Conservation (phyloP, 768 basidiomycete species). For the Sarcodon sp. region DNA sequence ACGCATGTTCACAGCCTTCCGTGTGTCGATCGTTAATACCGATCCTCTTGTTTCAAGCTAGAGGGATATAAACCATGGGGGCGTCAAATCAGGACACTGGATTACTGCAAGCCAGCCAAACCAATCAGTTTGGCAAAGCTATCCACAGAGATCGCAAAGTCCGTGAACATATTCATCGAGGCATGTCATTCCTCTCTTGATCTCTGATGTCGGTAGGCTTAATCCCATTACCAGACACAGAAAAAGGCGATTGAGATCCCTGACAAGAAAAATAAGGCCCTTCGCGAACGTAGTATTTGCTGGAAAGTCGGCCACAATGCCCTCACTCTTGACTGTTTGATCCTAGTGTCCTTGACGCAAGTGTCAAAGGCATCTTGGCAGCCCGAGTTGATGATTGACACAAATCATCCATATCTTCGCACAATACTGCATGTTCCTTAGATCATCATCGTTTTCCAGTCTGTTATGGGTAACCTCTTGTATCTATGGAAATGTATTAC, state of each 20-base stretch:
- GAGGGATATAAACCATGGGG: slow-evolving; percentile 71
- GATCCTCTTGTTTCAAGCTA: slow-evolving; percentile 38
- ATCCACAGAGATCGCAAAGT: slow-evolving; percentile 71
- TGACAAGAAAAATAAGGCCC: too few species aligned
- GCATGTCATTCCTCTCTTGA: slow-evolving; percentile 20
- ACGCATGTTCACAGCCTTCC: slow-evolving; percentile 10
- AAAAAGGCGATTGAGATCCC: neutral
- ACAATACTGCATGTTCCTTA: too few species aligned
- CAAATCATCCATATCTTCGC: too few species aligned
- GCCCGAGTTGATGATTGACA: neutral
- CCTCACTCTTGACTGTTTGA: neutral
- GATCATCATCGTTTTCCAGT: too few species aligned
- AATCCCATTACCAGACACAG: neutral
- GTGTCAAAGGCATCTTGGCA: neutral
- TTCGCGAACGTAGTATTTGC: too few species aligned
- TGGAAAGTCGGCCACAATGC: neutral
- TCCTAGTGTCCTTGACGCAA: neutral
- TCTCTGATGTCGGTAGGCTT: neutral
- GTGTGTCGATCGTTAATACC: slow-evolving; percentile 1
- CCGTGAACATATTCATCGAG: slow-evolving; percentile 53
- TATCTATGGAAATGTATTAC: too few species aligned
- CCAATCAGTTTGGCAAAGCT: slow-evolving; percentile 68
- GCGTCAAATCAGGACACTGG: slow-evolving; percentile 70
- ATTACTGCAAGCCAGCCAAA: slow-evolving; percentile 65
- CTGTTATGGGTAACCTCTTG: too few species aligned